phyloP scores from a whole-genome alignment of 768 basidiomycete genomes.

The Lepiota venenata region DNA sequence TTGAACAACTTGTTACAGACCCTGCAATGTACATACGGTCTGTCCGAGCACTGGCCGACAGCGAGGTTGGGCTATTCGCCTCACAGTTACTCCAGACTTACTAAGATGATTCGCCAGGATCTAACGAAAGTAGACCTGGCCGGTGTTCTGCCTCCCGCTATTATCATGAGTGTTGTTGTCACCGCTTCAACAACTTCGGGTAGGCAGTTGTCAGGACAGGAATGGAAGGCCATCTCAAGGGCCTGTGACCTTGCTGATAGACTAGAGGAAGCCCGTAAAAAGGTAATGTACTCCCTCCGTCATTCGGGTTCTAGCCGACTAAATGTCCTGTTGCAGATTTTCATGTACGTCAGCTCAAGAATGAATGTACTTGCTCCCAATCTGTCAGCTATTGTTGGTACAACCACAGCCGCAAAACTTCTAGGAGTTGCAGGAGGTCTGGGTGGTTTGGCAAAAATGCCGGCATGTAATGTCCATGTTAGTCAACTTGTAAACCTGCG shows the following conservation, averaged over 20 bases:
- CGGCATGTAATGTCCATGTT: conserved; percentile 92
- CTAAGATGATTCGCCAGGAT: conserved; percentile 47
- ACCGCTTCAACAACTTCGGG: conserved; percentile 93
- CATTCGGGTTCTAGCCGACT: neutral
- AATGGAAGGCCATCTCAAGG: conserved; percentile 79
- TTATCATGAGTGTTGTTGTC: conserved; percentile 94
- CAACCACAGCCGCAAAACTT: conserved; percentile 96
- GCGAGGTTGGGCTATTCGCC: conserved; percentile 48
- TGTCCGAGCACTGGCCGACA: conserved; percentile 84
- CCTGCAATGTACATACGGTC: conserved; percentile 91
- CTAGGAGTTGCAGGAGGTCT: conserved; percentile 97
- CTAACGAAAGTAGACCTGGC: conserved; percentile 81
- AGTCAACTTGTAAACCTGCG: conserved; percentile 24
- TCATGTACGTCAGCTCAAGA: conserved; percentile 98
- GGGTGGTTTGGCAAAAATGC: conserved; percentile 88
- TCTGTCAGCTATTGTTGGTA: conserved; percentile 97
- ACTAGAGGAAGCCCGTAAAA: conserved; percentile 86
- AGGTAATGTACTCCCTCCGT: conserved; percentile 40
- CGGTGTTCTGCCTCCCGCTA: conserved; percentile 79
- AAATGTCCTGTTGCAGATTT: conserved; percentile 57
- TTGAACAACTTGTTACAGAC: conserved; percentile 92
- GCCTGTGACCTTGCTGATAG: conserved; percentile 90
- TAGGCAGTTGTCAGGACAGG: conserved; percentile 57
- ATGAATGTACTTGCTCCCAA: conserved; percentile 99
- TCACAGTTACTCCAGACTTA: conserved; percentile 4